Evolutionary conservation across 2,329 filamentous ascomycete genomes (phyloP).

Genomic region (Chrysosporium keratinophilum): DNA sequence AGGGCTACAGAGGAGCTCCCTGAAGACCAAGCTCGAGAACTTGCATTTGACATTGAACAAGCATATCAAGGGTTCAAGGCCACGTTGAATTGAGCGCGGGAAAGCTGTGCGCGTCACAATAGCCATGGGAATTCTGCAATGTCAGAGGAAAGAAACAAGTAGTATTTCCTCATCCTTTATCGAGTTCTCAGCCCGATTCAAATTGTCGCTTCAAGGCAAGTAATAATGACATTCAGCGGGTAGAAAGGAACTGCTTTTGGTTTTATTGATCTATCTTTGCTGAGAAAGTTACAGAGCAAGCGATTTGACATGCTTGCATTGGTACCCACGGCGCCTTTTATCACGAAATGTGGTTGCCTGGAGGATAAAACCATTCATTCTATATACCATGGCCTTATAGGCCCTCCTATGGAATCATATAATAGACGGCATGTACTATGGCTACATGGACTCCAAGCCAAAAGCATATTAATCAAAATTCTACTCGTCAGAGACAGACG

Average conservation of each 20-base stretch:
- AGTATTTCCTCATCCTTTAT: too few relatives aligned
- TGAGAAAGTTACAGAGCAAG: too few relatives aligned
- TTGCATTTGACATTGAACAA: slow-evolving; percentile 86
- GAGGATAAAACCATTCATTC: neutral
- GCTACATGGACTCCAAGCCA: neutral
- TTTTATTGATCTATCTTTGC: too few relatives aligned
- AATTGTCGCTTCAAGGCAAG: too few relatives aligned
- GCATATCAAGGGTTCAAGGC: slow-evolving; percentile 91
- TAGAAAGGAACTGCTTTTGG: too few relatives aligned
- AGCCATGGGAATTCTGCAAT: too few relatives aligned
- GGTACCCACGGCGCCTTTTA: neutral
- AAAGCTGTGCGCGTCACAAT: too few relatives aligned
- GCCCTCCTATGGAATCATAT: too few relatives aligned
- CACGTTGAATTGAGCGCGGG: slow-evolving; percentile 47
- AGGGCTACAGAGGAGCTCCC: slow-evolving; percentile 82
- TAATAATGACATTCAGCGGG: too few relatives aligned
- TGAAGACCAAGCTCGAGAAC: slow-evolving; percentile 75
- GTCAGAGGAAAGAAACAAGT: too few relatives aligned
- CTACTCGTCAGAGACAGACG: slow-evolving; percentile 89
- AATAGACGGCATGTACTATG: neutral
- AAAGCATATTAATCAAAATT: neutral
- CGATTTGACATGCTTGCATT: neutral
- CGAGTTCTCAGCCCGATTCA: too few relatives aligned
- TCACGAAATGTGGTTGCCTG: neutral
- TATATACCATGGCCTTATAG: too few relatives aligned